Percentiles rank a stretch among this genome's conserved stretches.
Conservation (phyloP, 2,329 filamentous ascomycete genomes). For the Talaromyces funiculosus region DNA sequence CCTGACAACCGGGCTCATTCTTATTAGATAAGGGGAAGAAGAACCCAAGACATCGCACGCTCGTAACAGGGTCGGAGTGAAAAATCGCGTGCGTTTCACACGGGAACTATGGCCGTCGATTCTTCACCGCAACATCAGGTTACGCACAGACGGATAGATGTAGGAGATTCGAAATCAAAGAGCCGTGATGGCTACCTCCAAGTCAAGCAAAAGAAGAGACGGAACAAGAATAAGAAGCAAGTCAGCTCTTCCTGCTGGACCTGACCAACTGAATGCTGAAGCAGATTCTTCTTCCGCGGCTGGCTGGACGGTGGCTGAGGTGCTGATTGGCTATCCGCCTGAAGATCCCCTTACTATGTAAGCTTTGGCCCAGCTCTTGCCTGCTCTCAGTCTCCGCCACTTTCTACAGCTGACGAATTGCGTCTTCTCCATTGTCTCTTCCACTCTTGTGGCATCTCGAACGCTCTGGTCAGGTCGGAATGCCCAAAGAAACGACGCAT, state of each 20-base stretch:
- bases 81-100: not conserved
- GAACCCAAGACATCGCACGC: not conserved
- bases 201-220: not conserved
- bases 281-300: not conserved
- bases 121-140: not conserved
- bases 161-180: not conserved
- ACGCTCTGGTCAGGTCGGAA: not conserved
- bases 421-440: not conserved
- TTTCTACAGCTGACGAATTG: not conserved
- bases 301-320: not conserved
- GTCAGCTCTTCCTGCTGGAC: not conserved
- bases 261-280: not conserved
- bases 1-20: not conserved
- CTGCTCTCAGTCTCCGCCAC: not conserved
- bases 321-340: constrained; percentile 3
- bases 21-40: not conserved
- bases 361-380: not conserved
- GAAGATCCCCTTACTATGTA: not conserved
- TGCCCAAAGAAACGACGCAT: not conserved
- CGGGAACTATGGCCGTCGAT: not conserved
- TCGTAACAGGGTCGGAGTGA: not conserved
- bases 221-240: not conserved
- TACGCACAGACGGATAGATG: not conserved
- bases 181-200: not conserved
- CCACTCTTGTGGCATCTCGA: not conserved